phyloP scores from a whole-genome alignment of 129 eudicot species.

The Silybum marianum region DNA sequence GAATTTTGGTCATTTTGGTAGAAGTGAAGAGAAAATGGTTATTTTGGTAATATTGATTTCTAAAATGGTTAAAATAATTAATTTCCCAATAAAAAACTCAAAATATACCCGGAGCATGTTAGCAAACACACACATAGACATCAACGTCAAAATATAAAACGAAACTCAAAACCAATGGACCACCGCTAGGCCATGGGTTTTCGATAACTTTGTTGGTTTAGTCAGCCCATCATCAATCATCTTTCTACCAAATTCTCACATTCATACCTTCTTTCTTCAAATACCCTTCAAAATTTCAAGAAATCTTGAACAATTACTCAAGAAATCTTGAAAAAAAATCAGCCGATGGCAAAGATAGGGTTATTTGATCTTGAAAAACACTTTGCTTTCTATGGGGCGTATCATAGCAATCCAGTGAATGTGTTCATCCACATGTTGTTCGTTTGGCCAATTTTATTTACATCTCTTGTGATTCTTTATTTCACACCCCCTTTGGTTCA shows the following conservation, averaged over 20 bases:
- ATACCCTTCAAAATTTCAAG: conserved; percentile 11
- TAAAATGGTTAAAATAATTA: no score
- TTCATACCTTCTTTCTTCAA: background rate
- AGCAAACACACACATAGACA: conserved; percentile 5
- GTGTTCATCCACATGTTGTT: conserved; percentile 74
- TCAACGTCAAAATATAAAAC: background rate
- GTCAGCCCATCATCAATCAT: background rate
- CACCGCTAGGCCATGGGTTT: background rate
- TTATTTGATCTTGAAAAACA: conserved; percentile 86
- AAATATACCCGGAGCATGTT: background rate
- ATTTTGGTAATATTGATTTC: no score
- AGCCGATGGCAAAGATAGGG: conserved; percentile 47
- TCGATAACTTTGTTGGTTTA: conserved; percentile 2
- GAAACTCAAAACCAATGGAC: background rate
- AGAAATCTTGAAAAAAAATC: background rate
- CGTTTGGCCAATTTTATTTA: conserved; percentile 85
- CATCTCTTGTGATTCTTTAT: conserved; percentile 54
- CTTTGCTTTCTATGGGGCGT: conserved; percentile 92
- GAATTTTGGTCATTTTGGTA: no score
- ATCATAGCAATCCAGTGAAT: conserved; percentile 87
- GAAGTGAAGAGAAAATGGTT: no score
- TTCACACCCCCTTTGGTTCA: conserved; percentile 65
- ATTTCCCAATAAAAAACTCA: no score
- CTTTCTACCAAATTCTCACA: conserved; percentile 7
- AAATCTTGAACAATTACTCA: background rate